A percentile compares a stretch with the other conserved stretches of the same genome.
Conservation (phyloP, 352 stramenopile species). For the Globisporangium lucens region DNA sequence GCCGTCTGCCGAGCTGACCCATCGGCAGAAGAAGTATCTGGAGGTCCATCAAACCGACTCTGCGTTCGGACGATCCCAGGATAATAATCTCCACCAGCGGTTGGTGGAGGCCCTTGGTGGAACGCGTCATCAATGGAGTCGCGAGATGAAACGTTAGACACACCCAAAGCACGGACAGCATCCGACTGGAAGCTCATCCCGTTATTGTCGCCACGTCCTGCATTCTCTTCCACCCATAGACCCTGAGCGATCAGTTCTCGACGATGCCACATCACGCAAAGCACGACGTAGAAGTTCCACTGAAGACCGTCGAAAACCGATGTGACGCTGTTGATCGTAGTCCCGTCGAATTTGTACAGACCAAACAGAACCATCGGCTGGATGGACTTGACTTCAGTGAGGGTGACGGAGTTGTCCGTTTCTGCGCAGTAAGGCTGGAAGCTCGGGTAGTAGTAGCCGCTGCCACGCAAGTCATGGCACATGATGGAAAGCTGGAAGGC, state of each 20-base stretch:
- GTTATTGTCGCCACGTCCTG: slow-evolving; percentile 18
- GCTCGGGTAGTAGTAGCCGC: slow-evolving; percentile 69
- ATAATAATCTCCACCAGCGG: slow-evolving; percentile 4
- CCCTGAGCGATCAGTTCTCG: slow-evolving; percentile 75
- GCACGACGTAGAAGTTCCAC: slow-evolving; percentile 83
- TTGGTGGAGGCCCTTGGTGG: slow-evolving; percentile 19
- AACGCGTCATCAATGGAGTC: slow-evolving; percentile 81
- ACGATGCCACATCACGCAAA: slow-evolving; percentile 78
- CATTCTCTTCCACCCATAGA: slow-evolving; percentile 54
- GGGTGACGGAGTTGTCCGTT: slow-evolving; percentile 24
- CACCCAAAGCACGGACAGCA: slow-evolving; percentile 32
- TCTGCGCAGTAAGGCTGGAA: slow-evolving; percentile 65
- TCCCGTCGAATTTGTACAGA: slow-evolving; percentile 85
- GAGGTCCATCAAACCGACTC: background rate
- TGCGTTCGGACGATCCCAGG: background rate
- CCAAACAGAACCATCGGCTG: slow-evolving; percentile 79
- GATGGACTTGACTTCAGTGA: slow-evolving; percentile 56
- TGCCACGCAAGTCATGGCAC: slow-evolving; percentile 56
- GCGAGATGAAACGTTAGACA: slow-evolving; percentile 57
- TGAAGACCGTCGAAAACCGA: slow-evolving; percentile 69
- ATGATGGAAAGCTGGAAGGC: slow-evolving; percentile 83
- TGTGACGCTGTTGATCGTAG: slow-evolving; percentile 44
- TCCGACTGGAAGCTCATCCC: slow-evolving; percentile 45
- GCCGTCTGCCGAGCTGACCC: slow-evolving; percentile 1
- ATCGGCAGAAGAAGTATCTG: background rate